Conservation (phyloP, 2,329 filamentous ascomycete species). For the Hysterium pulicare region DNA sequence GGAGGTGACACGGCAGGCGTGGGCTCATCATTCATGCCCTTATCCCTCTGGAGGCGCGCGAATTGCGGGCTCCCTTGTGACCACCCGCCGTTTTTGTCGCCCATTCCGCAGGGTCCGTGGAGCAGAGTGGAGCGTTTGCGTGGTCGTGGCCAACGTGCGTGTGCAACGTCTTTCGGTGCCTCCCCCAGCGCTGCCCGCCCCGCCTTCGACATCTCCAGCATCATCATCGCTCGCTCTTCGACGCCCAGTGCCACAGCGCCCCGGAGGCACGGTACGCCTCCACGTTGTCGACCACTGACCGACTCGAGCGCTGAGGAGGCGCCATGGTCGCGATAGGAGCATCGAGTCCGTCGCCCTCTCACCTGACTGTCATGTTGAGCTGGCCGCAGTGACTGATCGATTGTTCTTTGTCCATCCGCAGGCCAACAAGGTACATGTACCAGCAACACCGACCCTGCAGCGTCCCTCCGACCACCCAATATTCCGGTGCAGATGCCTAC, state of each 20-base stretch:
- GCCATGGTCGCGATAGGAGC: not conserved
- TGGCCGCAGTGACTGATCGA: not conserved
- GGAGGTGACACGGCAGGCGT: not conserved
- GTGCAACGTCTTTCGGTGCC: not conserved
- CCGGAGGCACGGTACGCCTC: not conserved
- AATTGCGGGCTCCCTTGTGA: constrained; percentile 1
- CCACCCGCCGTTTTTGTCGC: not conserved
- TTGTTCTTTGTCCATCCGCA: not conserved
- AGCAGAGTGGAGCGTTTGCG: not conserved
- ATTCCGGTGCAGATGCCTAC: not conserved
- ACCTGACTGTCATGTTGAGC: not conserved
- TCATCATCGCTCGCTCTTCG: not conserved
- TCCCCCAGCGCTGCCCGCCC: not conserved
- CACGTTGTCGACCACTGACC: constrained; percentile 1
- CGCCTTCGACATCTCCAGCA: not conserved
- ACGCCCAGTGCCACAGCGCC: not conserved
- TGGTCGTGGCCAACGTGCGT: constrained; percentile 2
- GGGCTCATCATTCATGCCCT: not conserved
- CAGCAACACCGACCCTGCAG: constrained; percentile 3
- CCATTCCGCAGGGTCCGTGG: not conserved
- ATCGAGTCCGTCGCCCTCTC: not conserved
- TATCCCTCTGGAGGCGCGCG: not conserved
- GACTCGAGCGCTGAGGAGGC: not conserved
- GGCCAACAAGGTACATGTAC: too few relatives aligned
- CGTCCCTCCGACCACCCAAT: constrained; percentile 1